Evolutionary conservation across 1,284 basidiomycete genomes (phyloP).

Genomic region (Trichosporon inkin): DNA sequence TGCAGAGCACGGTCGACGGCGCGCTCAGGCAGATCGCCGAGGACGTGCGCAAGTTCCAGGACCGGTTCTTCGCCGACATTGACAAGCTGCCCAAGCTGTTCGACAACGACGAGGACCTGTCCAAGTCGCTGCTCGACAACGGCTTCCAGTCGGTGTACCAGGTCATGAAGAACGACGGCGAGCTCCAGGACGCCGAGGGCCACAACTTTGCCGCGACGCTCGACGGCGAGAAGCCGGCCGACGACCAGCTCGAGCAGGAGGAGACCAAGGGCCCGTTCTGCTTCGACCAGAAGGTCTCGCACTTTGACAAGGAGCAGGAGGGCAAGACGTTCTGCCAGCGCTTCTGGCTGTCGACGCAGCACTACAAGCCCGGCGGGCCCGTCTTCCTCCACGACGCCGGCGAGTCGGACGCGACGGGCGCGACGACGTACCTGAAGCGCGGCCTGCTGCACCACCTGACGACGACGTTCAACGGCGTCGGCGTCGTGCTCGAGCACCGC

Average conservation of each 20-base stretch:
- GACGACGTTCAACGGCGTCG: slow-evolving; percentile 71
- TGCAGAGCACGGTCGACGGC: not conserved
- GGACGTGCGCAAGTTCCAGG: slow-evolving; percentile 1
- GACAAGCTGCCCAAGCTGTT: slow-evolving; percentile 7
- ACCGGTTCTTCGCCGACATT: not conserved
- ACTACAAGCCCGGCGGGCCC: slow-evolving; percentile 71
- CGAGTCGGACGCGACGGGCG: slow-evolving; percentile 58
- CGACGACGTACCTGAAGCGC: slow-evolving; percentile 47
- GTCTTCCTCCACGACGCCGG: slow-evolving; percentile 79
- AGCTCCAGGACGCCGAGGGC: not conserved
- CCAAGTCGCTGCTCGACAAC: slow-evolving; percentile 8
- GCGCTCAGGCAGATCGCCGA: not conserved
- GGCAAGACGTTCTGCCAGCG: slow-evolving; percentile 54
- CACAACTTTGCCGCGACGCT: not conserved
- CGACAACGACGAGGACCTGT: not conserved
- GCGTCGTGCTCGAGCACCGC: slow-evolving; percentile 87
- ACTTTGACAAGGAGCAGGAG: slow-evolving; percentile 51
- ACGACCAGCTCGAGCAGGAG: not conserved
- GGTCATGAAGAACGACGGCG: not conserved
- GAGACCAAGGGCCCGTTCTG: slow-evolving; percentile 49
- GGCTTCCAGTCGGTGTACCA: slow-evolving; percentile 4
- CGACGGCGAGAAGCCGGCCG: not conserved
- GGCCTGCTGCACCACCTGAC: slow-evolving; percentile 83
- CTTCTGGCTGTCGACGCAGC: slow-evolving; percentile 83
- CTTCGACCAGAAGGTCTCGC: slow-evolving; percentile 81